Evolutionary conservation across 1,139 yeast species (phyloP), one percentile per base, ranked within the genome.

Genomic region (Arxiozyma bovina): DNA sequence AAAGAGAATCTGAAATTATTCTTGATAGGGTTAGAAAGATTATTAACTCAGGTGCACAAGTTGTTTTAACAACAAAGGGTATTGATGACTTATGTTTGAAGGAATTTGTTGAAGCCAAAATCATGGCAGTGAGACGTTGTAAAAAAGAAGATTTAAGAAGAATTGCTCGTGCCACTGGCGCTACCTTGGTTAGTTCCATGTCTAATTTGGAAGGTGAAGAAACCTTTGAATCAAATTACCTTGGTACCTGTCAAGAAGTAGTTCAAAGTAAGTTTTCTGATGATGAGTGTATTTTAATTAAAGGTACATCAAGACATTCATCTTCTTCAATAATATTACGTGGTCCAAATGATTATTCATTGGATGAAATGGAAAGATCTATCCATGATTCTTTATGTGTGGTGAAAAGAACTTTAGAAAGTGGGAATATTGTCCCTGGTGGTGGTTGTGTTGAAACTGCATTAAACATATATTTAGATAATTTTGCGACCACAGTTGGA

Each of bases 401-500:
- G 44, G 96, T 94, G 50, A 94, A 94, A 76, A 84, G 99, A 70
- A 90, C 99, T 20, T 80, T 94, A 63, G 99, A 94, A 73, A 83
- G 94, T 66, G 98, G 98, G 18, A 74, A 80, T 61, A 94, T 94
- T 55, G 99, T 94, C 11, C 98, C 99, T 50, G 99, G 99, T 56
- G 99, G 99, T 60, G 99, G 99, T 59, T 96, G 98, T 23, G 99
- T 93, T 50, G 99, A 94, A 74, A 79, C 96, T 50, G 97, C 99
- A 12, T 79, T 94, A 64, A 91, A 90, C 74, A 90, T 94, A 56
- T 94, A 89, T 71, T 78, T 94, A 69, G 99, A 94, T 73, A 93
- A 89, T 71, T 93, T 94, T 72, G 99, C 99, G 48, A 93, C 99
- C 11, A 90, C 98, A 1, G 93, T 91, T 56, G 98, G 98, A 3